Evolutionary conservation across 2,329 filamentous ascomycete species (phyloP), one percentile per base, ranked within the genome.

Genomic region (Didymella exigua): DNA sequence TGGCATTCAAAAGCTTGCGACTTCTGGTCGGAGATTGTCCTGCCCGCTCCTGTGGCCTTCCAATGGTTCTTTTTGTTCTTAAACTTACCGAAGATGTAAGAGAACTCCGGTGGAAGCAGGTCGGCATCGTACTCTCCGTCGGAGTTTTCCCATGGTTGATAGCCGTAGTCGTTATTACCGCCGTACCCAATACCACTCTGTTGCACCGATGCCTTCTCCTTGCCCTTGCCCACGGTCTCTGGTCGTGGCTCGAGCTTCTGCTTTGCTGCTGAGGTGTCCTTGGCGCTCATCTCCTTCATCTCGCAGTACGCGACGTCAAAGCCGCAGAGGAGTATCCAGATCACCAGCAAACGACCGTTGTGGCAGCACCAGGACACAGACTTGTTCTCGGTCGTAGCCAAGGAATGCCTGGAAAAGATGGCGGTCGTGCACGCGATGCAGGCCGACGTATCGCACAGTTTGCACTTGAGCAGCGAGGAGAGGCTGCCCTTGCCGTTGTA

Each of bases 271-370:
- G 58, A 37, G 14, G 48, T 31, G 49, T 51, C 33, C 41, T 57
- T 60, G 37, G 37, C 33, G 10, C 26, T 48, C 19, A 61, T 53
- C 19, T 62, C 62, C 23, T 65, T 51, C n/a, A 26, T 33, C 30
- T 30, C 19, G 21, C 47, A 42, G 10, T 50, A 55, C n/a, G 8
- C 23, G 11, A 63, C 46, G 53, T 78, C 76, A 37, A 73, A 74
- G 14, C 70, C 70, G 42, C 70, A 76, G 7, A 79, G 67, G 1
- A 77, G 48, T 4, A 68, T 56, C 74, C 74, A 78, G 36, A 76
- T 69, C 14, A 73, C 27, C 46, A 73, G 67, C 10, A 75, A 23
- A 7, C 70, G 65, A 14, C 71, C 72, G 4, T 57, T 43, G 21
- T 62, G 60, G 53, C 75, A 78, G 58, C 75, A 76, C 75, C 73